Evolutionary conservation across 2,329 filamentous ascomycete genomes (phyloP), one percentile per base, ranked within the genome.

Genomic region (Gnomoniopsis sp.): DNA sequence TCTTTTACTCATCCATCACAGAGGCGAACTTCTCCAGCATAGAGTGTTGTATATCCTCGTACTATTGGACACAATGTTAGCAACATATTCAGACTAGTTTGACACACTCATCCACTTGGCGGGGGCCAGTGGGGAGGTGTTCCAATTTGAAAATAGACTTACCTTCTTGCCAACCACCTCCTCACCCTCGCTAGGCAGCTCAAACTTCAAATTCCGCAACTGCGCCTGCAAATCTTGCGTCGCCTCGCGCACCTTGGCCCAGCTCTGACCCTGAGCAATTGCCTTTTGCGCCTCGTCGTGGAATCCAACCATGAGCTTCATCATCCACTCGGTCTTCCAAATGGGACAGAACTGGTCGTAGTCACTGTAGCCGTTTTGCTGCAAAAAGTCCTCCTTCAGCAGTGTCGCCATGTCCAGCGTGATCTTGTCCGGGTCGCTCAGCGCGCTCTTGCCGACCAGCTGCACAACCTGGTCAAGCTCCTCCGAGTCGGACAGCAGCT

Each of bases 281-380:
- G 91, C 92, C 85, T 97, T 98, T 75, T 98, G 93, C 23, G 91
- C 88, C 80, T 99, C 95, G 70, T 99, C 96, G 73, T 97, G 91
- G 85, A 93, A 99, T 59, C 88, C 90, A 82, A 99, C 90, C 87
- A 99, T 98, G 64, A 91, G 89, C 85, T 96, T 97, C 95, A 99
- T 99, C 95, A 99, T 98, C 88, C 95, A 99, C 75, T 96, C 90
- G 0, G 95, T 99, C 88, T 99, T 99, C 95, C 95, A 99, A 70
- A 99, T 85, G 52, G 95, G 95, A 72, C 95, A 99, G 86, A 96
- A 99, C 79, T 98, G 93, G 72, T 99, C 95, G 74, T 99, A 98
- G 76, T 98, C 91, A 66, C 90, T 95, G 85, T 99, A 99, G 64
- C 95, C 95, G 79, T 99, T 99, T 76, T 99, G 95, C 78, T 99